Base-by-base conservation (phyloP, 192 early-diverging fungal species). In the Mortierella antarctica region DNA sequence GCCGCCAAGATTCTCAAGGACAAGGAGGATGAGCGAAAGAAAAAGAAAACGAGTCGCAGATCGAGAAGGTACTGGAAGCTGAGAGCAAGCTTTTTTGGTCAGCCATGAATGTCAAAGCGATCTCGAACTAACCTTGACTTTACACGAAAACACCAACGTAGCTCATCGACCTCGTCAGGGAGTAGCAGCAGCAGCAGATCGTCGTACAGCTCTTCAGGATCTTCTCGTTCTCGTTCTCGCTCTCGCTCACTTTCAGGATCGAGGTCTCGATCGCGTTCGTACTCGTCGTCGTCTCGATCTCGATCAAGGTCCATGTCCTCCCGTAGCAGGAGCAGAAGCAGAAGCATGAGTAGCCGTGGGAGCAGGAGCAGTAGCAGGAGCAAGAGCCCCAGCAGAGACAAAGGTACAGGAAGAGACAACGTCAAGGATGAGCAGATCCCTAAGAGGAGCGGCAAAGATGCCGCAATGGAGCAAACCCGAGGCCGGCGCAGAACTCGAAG, bases 1-100 rank as follows among this genome's bases (percentile, higher is more conserved):
- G 87, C 87, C 3, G 84, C 75, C 56, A 84, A 84, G 23, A 84
- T 88, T 49, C 56, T 88, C 18, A 80, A 84, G 42, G 72, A 86
- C 47, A 86, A 86, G 56, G 70, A 86, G 59, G 77, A 80, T 41
- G 74, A 73, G 47, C 48, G 71, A 20, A 82, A 71, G 52, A 71
- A 62, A 44, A 67, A 70, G 46, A 65, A 74, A 48, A 74, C 52
- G 41, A 62, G 46, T 42, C 50, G 64, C 41, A 40, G 48, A 55
- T 69, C 67, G 13, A 58, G 62, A 52, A 52, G 59, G 53, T 61
- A 62, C 10, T 21, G 1, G 2, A 51, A n/a, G n/a, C 1, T 51
- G n/a, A 15, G 50, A 12, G 11, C 10, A 10, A 6, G 11, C 20
- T 1, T 20, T 59, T 7, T 12, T 59, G 2, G 23, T 42, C 57